Conservation (phyloP, 2,329 filamentous ascomycete genomes). For the Furcasterigmium furcatum region DNA sequence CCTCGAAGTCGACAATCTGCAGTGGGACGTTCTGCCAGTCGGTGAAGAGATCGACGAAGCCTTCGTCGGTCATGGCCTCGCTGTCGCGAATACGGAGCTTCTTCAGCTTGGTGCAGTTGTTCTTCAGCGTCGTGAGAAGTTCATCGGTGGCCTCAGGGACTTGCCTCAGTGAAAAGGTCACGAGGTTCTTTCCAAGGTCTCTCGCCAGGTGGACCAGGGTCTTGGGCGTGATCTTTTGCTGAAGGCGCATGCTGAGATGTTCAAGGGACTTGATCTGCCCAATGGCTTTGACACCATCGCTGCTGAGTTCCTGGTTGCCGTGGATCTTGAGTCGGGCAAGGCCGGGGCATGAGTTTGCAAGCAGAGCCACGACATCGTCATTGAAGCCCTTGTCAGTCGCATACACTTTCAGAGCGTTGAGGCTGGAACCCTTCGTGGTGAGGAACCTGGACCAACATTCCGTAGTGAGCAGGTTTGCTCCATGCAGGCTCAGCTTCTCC, state of each 20-base stretch:
- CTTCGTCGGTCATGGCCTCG: conserved; percentile 70
- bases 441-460: conserved; percentile 72
- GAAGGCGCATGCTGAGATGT: conserved; percentile 72
- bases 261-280: conserved; percentile 60
- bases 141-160: conserved; percentile 65
- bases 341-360: conserved; percentile 63
- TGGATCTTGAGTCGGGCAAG: conserved; percentile 76
- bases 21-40: conserved; percentile 74
- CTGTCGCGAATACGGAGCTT: conserved; percentile 85
- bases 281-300: conserved; percentile 63
- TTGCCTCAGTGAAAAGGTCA: conserved; percentile 72
- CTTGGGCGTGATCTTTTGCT: conserved; percentile 51
- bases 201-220: conserved; percentile 59
- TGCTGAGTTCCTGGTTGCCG: conserved; percentile 72
- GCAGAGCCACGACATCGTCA: conserved; percentile 61
- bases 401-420: conserved; percentile 73
- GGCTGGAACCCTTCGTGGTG: conserved; percentile 56
- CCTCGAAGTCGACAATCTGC: conserved; percentile 68
- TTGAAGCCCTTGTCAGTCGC: conserved; percentile 81
- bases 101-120: conserved; percentile 60
- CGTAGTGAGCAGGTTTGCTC: conserved; percentile 79
- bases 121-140: conserved; percentile 68
- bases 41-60: conserved; percentile 69
- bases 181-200: conserved; percentile 61
- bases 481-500: conserved; percentile 74